These are phyloP conservation scores for Bimuria novae-zelandiae DNA, from an alignment of 2,329 filamentous ascomycete genomes.

Conservation along the genomic window DNA sequence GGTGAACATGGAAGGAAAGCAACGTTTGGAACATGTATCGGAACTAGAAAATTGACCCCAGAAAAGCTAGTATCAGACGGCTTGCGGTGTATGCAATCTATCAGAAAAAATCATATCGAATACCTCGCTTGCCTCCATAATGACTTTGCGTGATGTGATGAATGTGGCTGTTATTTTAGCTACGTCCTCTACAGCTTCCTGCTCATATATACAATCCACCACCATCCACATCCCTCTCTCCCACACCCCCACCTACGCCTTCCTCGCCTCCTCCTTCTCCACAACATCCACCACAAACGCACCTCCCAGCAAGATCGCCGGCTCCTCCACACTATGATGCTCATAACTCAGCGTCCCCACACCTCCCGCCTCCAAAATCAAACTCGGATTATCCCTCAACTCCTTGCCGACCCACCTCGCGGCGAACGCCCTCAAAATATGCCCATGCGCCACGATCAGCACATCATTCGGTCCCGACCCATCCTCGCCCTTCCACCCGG, in stretches of 20 bases:
- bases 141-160: no score
- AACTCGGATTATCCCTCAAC: constrained; percentile 73
- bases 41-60: neutral
- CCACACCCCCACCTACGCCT: constrained; percentile 6
- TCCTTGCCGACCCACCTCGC: constrained; percentile 81
- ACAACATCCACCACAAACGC: constrained; percentile 57
- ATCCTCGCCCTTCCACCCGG: constrained; percentile 54
- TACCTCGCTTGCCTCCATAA: no score
- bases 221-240: neutral
- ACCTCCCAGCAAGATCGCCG: constrained; percentile 57
- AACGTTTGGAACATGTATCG: neutral
- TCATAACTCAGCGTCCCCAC: constrained; percentile 59
- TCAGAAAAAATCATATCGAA: no score
- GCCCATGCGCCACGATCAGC: constrained; percentile 84
- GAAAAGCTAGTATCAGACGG: neutral
- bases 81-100: neutral
- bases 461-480: constrained; percentile 63
- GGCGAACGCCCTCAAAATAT: constrained; percentile 85
- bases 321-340: constrained; percentile 55
- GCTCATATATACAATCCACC: no score
- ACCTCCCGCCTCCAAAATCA: constrained; percentile 73
- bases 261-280: constrained; percentile 44
- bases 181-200: no score
- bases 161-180: no score
- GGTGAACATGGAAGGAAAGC: neutral